Conservation (phyloP, 352 stramenopile genomes). For the Phytophthora syringae region DNA sequence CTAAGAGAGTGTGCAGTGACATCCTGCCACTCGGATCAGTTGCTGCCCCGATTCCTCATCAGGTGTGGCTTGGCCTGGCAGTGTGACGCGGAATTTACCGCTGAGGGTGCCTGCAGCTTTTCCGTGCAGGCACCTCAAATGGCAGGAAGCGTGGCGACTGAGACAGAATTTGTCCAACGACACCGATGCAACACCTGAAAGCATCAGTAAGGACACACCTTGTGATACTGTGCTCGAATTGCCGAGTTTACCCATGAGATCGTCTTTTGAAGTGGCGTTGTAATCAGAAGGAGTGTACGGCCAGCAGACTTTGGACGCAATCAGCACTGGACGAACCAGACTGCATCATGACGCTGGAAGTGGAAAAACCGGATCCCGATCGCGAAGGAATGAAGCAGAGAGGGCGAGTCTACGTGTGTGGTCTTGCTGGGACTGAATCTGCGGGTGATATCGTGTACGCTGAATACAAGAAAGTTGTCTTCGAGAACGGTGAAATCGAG, state of each 20-base stretch:
- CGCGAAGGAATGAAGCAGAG: constrained; percentile 90
- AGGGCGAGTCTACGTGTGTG: constrained; percentile 94
- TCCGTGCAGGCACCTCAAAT: constrained; percentile 60
- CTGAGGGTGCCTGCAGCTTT: constrained; percentile 59
- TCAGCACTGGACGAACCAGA: no score
- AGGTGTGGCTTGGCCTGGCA: constrained; percentile 54
- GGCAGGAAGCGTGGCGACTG: constrained; percentile 51
- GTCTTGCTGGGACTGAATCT: constrained; percentile 93
- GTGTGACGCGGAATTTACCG: constrained; percentile 63
- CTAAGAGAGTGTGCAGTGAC: constrained; percentile 63
- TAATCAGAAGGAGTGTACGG: no score
- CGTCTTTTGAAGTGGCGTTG: constrained; percentile 75
- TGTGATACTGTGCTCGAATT: not conserved
- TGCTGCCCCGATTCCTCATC: constrained; percentile 28
- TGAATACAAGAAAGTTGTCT: no score
- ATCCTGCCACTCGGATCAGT: constrained; percentile 49
- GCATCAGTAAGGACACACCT: not conserved
- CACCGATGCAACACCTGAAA: constrained; percentile 57
- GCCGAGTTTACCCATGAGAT: constrained; percentile 59
- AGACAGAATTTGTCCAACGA: constrained; percentile 65
- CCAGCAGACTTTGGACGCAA: no score
- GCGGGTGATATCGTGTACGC: constrained; percentile 95
- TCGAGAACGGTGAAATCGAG: no score
- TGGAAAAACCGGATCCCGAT: constrained; percentile 93
- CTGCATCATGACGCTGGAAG: constrained; percentile 96